Evolutionary conservation across 1,284 basidiomycete genomes (phyloP).

Genomic region (Fomitopsis betulina): DNA sequence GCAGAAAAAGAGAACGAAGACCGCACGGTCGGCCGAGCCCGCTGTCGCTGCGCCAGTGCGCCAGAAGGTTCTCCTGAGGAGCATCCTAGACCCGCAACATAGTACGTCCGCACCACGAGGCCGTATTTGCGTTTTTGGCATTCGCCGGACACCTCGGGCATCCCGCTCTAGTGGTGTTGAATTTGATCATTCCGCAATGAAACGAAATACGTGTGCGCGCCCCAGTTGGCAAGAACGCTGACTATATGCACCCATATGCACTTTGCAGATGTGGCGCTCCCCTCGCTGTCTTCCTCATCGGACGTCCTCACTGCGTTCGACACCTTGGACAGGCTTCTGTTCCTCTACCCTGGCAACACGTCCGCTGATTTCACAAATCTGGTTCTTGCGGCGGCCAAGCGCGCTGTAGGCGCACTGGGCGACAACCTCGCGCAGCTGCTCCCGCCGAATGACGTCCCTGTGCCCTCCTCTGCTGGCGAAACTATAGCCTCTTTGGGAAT

Average conservation of each 20-base stretch:
- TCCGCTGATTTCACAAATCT: constrained; percentile 6
- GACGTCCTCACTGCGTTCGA: constrained; percentile 15
- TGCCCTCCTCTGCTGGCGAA: background rate
- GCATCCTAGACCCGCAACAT: background rate
- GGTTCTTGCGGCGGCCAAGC: constrained; percentile 9
- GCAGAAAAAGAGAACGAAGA: constrained; percentile 10
- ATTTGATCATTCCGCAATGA: background rate
- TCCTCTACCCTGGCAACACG: constrained; percentile 7
- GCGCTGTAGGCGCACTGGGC: constrained; percentile 17
- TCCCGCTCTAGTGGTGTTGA: background rate
- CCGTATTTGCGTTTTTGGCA: background rate
- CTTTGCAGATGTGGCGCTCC: background rate
- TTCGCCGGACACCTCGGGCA: no score
- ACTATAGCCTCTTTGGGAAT: constrained; percentile 12
- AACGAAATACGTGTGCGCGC: background rate
- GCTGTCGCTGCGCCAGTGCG: background rate
- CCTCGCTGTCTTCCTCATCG: background rate
- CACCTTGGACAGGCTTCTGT: constrained; percentile 16
- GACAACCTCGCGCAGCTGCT: constrained; percentile 7
- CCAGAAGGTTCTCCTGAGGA: constrained; percentile 1
- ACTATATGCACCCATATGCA: background rate
- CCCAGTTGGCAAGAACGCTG: background rate
- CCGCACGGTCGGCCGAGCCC: background rate
- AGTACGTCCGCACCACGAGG: background rate
- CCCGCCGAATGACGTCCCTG: constrained; percentile 2